phyloP scores from a whole-genome alignment of 805 yeast species.

The Grigorovia transvaalensis region DNA sequence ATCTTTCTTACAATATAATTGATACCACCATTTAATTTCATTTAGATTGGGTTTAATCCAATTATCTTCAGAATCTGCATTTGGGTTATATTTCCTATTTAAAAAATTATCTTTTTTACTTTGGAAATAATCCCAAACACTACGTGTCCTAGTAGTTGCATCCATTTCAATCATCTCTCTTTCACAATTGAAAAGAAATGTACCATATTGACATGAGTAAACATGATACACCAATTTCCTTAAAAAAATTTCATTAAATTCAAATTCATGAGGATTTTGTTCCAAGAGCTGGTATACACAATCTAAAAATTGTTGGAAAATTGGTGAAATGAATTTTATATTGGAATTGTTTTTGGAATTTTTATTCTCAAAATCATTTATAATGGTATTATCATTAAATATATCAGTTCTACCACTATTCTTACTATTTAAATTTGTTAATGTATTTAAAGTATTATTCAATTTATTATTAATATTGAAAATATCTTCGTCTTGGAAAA shows the following conservation, averaged over 20 bases:
- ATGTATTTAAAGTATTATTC: slow-evolving; percentile 2
- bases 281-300: slow-evolving; percentile 69
- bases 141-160: slow-evolving; percentile 43
- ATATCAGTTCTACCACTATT: neutral
- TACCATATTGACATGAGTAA: slow-evolving; percentile 91
- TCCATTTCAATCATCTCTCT: slow-evolving; percentile 41
- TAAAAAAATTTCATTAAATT: slow-evolving; percentile 80
- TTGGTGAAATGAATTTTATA: slow-evolving; percentile 67
- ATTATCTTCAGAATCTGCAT: slow-evolving; percentile 7
- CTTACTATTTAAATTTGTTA: slow-evolving; percentile 6
- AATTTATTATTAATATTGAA: neutral
- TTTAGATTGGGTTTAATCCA: slow-evolving; percentile 41
- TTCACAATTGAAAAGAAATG: slow-evolving; percentile 73
- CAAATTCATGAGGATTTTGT: slow-evolving; percentile 66
- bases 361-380: slow-evolving; percentile 1
- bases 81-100: slow-evolving; percentile 35
- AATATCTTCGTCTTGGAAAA: slow-evolving; percentile 30
- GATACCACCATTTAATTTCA: slow-evolving; percentile 78
- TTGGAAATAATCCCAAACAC: slow-evolving; percentile 90
- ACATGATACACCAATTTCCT: slow-evolving; percentile 78
- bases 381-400: neutral
- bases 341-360: slow-evolving; percentile 1
- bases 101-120: slow-evolving; percentile 64
- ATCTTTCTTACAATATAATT: slow-evolving; percentile 66
- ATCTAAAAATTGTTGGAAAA: slow-evolving; percentile 90